These are phyloP conservation scores for Vaucheria bursata DNA, from an alignment of 352 stramenopile species.

Conservation along the genomic window DNA sequence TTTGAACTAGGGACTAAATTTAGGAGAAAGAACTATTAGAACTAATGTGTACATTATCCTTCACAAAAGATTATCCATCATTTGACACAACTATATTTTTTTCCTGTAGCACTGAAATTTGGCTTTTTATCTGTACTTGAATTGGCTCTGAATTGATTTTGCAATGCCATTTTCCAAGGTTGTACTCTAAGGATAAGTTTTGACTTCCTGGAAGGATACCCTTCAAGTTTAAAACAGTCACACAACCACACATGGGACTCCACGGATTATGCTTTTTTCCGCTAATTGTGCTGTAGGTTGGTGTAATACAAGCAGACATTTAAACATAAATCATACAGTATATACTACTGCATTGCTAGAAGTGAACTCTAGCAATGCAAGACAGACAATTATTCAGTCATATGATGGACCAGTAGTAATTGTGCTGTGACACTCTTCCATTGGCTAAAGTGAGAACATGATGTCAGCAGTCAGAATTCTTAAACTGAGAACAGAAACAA, in stretches of 20 bases:
- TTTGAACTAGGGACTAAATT: not conserved
- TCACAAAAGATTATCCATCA: not conserved
- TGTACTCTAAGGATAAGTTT: not conserved
- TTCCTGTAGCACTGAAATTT: not conserved
- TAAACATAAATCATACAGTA: no score
- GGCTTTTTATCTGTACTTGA: not conserved
- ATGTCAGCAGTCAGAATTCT: no score
- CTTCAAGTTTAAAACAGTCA: not conserved
- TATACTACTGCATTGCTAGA: no score
- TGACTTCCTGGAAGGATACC: not conserved
- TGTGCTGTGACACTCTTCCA: no score
- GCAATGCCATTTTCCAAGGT: not conserved
- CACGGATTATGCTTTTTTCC: not conserved
- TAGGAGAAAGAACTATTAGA: not conserved
- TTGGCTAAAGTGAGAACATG: no score
- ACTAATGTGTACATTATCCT: not conserved
- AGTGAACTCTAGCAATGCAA: no score
- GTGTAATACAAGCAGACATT: no score
- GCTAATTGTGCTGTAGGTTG: not conserved
- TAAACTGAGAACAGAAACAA: no score
- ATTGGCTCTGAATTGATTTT: not conserved
- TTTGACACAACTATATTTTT: not conserved
- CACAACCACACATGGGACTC: not conserved
- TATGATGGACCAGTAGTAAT: no score
- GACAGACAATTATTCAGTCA: no score